Evolutionary conservation across 1,139 yeast species (phyloP).

Genomic region (Meyerozyma elateridarum): DNA sequence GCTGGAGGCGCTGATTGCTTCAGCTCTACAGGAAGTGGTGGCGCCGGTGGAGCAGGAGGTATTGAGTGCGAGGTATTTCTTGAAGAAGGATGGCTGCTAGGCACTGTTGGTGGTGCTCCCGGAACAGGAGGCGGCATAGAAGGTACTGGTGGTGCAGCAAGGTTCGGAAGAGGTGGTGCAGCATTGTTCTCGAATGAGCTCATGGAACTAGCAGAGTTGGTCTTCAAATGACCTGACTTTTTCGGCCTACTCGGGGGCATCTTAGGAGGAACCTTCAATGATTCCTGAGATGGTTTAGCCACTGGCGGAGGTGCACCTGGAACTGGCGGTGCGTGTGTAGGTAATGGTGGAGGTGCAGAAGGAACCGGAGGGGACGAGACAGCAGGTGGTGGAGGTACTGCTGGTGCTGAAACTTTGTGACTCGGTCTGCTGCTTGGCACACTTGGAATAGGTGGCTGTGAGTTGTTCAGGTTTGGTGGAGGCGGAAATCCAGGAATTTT

Average conservation of each 20-base stretch:
- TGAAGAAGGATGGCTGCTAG: too few relatives aligned
- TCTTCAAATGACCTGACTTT: conserved; percentile 29
- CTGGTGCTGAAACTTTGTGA: conserved; percentile 13
- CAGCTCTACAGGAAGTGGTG: conserved; percentile 15
- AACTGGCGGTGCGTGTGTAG: conserved; percentile 21
- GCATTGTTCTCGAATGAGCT: conserved; percentile 12
- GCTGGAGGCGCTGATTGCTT: conserved; percentile 14
- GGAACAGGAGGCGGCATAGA: conserved; percentile 14
- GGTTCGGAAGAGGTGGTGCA: conserved; percentile 14
- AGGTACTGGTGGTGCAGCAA: conserved; percentile 13
- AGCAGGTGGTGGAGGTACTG: conserved; percentile 12
- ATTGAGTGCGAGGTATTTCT: conserved; percentile 8
- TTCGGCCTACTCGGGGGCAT: conserved; percentile 21
- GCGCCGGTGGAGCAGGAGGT: conserved; percentile 16
- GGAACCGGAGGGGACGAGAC: conserved; percentile 20
- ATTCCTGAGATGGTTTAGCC: conserved; percentile 14
- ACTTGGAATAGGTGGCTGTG: conserved; percentile 12
- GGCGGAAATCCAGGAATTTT: conserved; percentile 20
- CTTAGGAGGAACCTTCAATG: conserved; percentile 16
- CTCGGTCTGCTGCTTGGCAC: conserved; percentile 16
- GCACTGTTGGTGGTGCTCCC: conserved; percentile 1
- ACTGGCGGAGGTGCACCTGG: conserved; percentile 26
- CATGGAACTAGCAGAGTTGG: conserved; percentile 5
- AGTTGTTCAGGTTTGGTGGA: conserved; percentile 8
- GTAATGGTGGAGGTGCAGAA: conserved; percentile 22